Evolutionary conservation across 2,329 filamentous ascomycete genomes (phyloP).

Genomic region (Botrytis porri): DNA sequence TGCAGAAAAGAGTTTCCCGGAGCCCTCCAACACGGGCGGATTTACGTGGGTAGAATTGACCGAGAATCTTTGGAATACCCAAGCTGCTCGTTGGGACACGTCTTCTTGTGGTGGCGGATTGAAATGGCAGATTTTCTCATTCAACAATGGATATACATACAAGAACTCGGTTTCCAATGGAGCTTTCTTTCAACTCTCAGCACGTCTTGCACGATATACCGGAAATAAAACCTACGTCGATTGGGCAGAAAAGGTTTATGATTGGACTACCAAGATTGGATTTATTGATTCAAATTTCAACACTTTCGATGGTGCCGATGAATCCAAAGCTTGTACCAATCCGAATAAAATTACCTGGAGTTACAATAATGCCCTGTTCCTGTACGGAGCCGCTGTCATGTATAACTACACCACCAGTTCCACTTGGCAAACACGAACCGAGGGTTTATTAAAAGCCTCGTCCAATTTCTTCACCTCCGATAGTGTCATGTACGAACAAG

Average conservation of each 20-base stretch:
- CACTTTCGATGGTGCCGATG: conserved; percentile 56
- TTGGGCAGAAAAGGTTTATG: conserved; percentile 65
- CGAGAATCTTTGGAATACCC: conserved; percentile 69
- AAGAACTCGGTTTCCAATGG: conserved; percentile 82
- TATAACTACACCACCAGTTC: conserved; percentile 57
- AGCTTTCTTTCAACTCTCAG: conserved; percentile 77
- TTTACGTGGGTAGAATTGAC: conserved; percentile 66
- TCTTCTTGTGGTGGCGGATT: conserved; percentile 68
- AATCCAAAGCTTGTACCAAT: conserved; percentile 48
- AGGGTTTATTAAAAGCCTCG: conserved; percentile 51
- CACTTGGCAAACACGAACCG: conserved; percentile 53
- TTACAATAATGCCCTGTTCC: conserved; percentile 63
- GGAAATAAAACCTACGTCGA: conserved; percentile 63
- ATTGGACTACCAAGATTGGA: conserved; percentile 58
- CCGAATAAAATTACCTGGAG: conserved; percentile 58
- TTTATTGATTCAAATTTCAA: conserved; percentile 49
- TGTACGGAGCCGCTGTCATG: conserved; percentile 63
- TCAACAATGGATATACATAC: conserved; percentile 77
- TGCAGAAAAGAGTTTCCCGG: conserved; percentile 65
- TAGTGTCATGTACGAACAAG: conserved; percentile 62
- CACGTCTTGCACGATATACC: conserved; percentile 68
- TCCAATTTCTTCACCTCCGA: conserved; percentile 54
- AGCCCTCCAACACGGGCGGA: conserved; percentile 49
- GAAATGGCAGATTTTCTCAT: conserved; percentile 76
- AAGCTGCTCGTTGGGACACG: conserved; percentile 68